These are phyloP conservation scores for Ophidiomyces ophidiicola DNA, from an alignment of 2,329 filamentous ascomycete species.

Conservation along the genomic window DNA sequence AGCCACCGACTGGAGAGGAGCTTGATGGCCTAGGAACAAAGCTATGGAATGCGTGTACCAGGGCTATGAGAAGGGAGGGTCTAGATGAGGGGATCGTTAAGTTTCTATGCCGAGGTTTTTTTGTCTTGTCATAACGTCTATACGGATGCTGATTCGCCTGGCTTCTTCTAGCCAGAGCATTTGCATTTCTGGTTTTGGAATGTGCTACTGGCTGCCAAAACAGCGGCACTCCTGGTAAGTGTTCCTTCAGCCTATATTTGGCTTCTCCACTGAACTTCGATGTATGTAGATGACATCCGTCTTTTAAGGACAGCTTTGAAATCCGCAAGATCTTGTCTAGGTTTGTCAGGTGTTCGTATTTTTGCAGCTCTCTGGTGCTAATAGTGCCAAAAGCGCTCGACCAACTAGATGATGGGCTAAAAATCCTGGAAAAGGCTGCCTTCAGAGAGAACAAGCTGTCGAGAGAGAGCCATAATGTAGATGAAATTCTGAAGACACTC, in stretches of 20 bases:
- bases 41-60: constrained; percentile 30
- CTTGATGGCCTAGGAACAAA: constrained; percentile 25
- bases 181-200: constrained; percentile 59
- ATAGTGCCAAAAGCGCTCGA: constrained; percentile 32
- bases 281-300: constrained; percentile 39
- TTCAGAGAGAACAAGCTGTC: constrained; percentile 38
- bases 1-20: constrained; percentile 13
- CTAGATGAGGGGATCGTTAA: constrained; percentile 9
- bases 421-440: constrained; percentile 52
- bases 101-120: constrained; percentile 17
- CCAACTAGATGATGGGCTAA: constrained; percentile 47
- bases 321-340: constrained; percentile 51
- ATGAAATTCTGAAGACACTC: constrained; percentile 20
- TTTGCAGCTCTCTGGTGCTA: constrained; percentile 13
- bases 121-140: constrained; percentile 25
- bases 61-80: constrained; percentile 15
- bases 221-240: constrained; percentile 1
- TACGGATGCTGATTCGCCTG: neutral
- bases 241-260: constrained; percentile 3
- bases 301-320: constrained; percentile 57
- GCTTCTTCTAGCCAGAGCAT: constrained; percentile 32
- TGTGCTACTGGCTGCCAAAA: constrained; percentile 28
- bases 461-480: constrained; percentile 9
- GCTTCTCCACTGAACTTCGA: neutral
- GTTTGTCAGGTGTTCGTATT: constrained; percentile 30